phyloP scores from a whole-genome alignment of 2,329 filamentous ascomycete genomes.

The Chaetomiaceae sp. region DNA sequence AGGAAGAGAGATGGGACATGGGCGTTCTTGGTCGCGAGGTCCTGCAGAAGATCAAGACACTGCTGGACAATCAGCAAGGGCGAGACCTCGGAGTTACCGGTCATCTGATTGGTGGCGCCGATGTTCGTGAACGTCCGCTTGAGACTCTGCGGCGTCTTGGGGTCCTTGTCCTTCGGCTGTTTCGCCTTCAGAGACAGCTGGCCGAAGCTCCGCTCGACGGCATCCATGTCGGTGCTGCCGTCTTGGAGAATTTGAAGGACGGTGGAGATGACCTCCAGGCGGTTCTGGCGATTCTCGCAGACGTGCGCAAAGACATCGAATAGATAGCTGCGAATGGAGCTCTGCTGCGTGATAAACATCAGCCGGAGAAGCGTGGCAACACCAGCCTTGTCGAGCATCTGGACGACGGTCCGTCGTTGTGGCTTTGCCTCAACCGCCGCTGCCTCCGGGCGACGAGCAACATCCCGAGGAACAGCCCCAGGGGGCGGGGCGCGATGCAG shows the following conservation, averaged over 20 bases:
- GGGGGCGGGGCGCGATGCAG: conserved; percentile 25
- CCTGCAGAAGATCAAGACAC: conserved; percentile 79
- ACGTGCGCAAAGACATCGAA: conserved; percentile 86
- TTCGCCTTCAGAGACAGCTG: conserved; percentile 89
- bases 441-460: conserved; percentile 26
- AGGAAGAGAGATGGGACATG: conserved; percentile 90
- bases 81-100: conserved; percentile 78
- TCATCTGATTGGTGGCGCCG: conserved; percentile 37
- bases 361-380: conserved; percentile 94
- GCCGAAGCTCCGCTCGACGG: conserved; percentile 91
- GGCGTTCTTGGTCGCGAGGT: conserved; percentile 76
- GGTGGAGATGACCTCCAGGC: conserved; percentile 88
- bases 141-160: conserved; percentile 73
- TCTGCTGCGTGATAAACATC: conserved; percentile 94
- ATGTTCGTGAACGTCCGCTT: conserved; percentile 69
- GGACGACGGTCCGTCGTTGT: conserved; percentile 76
- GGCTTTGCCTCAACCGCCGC: conserved; percentile 55
- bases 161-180: conserved; percentile 63
- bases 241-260: conserved; percentile 92
- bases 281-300: conserved; percentile 93
- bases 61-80: conserved; percentile 95
- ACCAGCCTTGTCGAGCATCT: conserved; percentile 95
- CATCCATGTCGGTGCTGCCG: conserved; percentile 85
- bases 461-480: conserved; percentile 15
- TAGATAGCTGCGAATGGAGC: conserved; percentile 75